Evolutionary conservation across 768 basidiomycete species (phyloP).

Genomic region (Tricholoma hemisulphureum): DNA sequence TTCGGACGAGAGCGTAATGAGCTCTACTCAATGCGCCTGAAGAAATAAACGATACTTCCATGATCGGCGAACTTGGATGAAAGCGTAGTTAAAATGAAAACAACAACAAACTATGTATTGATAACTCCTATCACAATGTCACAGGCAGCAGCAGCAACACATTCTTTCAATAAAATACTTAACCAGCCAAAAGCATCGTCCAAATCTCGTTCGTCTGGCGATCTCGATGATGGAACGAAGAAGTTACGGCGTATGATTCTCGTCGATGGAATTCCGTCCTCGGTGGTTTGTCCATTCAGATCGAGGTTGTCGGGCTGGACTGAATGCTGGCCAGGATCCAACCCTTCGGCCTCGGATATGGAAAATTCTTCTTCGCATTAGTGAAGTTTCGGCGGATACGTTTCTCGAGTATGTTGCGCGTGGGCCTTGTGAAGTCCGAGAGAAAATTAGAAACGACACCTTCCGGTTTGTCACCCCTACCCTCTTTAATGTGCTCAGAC

Average conservation of each 20-base stretch:
- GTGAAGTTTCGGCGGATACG: slow-evolving; percentile 70
- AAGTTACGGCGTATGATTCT: slow-evolving; percentile 85
- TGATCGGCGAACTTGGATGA: slow-evolving; percentile 24
- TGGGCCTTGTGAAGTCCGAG: slow-evolving; percentile 83
- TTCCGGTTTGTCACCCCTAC: slow-evolving; percentile 60
- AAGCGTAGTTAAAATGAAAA: not conserved
- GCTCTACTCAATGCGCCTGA: slow-evolving; percentile 76
- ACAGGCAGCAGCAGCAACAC: slow-evolving; percentile 47
- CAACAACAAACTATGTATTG: not conserved
- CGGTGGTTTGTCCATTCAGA: slow-evolving; percentile 50
- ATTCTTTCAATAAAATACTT: slow-evolving; percentile 80
- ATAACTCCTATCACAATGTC: slow-evolving; percentile 20
- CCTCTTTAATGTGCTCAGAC: not conserved
- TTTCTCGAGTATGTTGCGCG: slow-evolving; percentile 78
- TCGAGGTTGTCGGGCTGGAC: not conserved
- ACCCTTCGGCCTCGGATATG: slow-evolving; percentile 89
- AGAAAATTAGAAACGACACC: slow-evolving; percentile 95
- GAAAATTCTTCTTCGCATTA: slow-evolving; percentile 88
- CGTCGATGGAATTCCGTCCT: slow-evolving; percentile 85
- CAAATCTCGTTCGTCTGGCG: slow-evolving; percentile 58
- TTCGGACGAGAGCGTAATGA: slow-evolving; percentile 75
- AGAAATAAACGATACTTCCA: slow-evolving; percentile 75
- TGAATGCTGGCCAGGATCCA: slow-evolving; percentile 47
- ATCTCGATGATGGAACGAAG: slow-evolving; percentile 77
- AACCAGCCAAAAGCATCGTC: slow-evolving; percentile 65